Percentiles rank a stretch among this genome's conserved stretches.
Conservation (phyloP, 1,139 yeast genomes). For the Yarrowia galli region DNA sequence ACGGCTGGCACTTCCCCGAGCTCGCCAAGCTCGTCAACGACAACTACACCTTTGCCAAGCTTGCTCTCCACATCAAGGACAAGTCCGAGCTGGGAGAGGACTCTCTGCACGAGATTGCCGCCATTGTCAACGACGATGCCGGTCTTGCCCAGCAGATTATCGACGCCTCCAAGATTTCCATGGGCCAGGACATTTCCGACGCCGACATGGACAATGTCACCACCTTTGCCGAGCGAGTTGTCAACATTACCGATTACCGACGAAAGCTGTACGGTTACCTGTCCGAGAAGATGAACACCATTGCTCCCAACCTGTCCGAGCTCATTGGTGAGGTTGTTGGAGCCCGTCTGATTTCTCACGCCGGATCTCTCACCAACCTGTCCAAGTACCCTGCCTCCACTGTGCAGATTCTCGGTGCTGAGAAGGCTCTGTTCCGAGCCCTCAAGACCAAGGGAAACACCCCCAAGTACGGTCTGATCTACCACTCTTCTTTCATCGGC, state of each 20-base stretch:
- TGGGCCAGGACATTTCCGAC: slow-evolving; percentile 98
- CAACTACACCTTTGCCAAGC: slow-evolving; percentile 85
- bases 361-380: slow-evolving; percentile 94
- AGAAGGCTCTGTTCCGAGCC: slow-evolving; percentile 98
- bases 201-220: slow-evolving; percentile 89
- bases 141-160: slow-evolving; percentile 91
- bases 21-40: slow-evolving; percentile 94
- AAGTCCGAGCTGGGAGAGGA: slow-evolving; percentile 82
- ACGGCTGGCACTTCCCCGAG: slow-evolving; percentile 99
- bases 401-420: slow-evolving; percentile 98
- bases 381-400: slow-evolving; percentile 99
- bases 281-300: slow-evolving; percentile 94
- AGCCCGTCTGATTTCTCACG: slow-evolving; percentile 96
- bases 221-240: slow-evolving; percentile 93
- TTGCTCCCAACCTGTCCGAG: slow-evolving; percentile 96
- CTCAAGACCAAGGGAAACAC: slow-evolving; percentile 98
- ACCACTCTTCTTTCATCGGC: slow-evolving; percentile 96
- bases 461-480: slow-evolving; percentile 96
- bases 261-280: slow-evolving; percentile 85
- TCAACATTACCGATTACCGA: slow-evolving; percentile 91
- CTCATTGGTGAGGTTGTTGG: slow-evolving; percentile 98
- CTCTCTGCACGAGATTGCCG: slow-evolving; percentile 86
- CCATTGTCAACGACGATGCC: slow-evolving; percentile 89
- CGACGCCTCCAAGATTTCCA: slow-evolving; percentile 91
- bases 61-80: slow-evolving; percentile 84